Conservation (phyloP, 257 asterid species). For the Nicotiana obtusifolia region DNA sequence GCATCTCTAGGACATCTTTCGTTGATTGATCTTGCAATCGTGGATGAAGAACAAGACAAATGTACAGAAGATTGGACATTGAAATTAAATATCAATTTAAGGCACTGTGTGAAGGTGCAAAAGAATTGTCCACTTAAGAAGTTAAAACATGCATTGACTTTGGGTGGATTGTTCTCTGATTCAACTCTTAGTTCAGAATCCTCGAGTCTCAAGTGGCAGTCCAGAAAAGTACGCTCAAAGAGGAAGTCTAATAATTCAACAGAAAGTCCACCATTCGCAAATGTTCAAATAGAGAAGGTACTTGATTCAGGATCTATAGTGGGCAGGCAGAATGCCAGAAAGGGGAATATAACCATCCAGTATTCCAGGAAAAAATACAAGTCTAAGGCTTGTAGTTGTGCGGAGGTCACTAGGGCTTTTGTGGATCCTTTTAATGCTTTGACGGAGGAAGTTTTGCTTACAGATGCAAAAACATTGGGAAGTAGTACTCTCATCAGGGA, state of each 20-base stretch:
- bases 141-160: conserved; percentile 49
- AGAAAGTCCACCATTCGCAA: conserved; percentile 24
- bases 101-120: conserved; percentile 60
- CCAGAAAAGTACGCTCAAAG: conserved; percentile 75
- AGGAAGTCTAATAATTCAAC: conserved; percentile 27
- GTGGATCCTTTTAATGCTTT: conserved; percentile 15
- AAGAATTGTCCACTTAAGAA: conserved; percentile 44
- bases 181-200: conserved; percentile 26
- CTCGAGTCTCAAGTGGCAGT: conserved; percentile 50
- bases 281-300: conserved; percentile 15
- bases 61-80: conserved; percentile 73
- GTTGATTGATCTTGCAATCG: conserved; percentile 69
- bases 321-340: conserved; percentile 25
- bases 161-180: conserved; percentile 54
- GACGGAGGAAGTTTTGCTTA: conserved; percentile 15
- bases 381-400: conserved; percentile 25
- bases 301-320: conserved; percentile 22
- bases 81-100: conserved; percentile 55
- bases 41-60: conserved; percentile 43
- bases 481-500: conserved; percentile 4
- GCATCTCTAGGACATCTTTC: conserved; percentile 65
- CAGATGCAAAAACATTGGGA: conserved; percentile 16
- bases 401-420: conserved; percentile 18
- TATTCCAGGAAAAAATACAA: conserved; percentile 67
- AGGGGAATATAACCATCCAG: conserved; percentile 45